Conservation (phyloP, 2,329 filamentous ascomycete species). For the Akanthomyces dipterigenus region DNA sequence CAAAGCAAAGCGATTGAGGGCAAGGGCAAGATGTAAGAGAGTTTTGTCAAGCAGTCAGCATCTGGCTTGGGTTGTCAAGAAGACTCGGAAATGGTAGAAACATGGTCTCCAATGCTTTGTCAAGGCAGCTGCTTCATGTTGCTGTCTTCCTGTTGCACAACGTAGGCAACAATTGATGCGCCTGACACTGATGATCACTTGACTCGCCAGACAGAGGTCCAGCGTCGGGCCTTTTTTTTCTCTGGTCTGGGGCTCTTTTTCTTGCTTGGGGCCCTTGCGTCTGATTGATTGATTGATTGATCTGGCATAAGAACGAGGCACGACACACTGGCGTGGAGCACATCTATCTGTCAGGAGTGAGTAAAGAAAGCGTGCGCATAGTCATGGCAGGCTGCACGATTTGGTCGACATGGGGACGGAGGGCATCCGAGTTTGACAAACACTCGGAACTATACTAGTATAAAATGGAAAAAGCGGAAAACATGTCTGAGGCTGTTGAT, state of each 20-base stretch:
- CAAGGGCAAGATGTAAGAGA: background rate
- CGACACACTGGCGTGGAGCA: background rate
- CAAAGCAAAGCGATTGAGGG: background rate
- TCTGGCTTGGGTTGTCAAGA: background rate
- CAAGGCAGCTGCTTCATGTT: background rate
- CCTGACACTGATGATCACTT: background rate
- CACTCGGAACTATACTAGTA: background rate
- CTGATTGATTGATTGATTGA: slow-evolving; percentile 4
- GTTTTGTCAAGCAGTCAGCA: background rate
- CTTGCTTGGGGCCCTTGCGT: background rate
- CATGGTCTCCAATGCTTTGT: background rate
- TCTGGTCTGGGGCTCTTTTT: background rate
- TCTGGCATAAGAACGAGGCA: background rate
- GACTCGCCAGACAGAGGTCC: background rate
- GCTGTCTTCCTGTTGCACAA: background rate
- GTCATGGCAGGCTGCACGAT: background rate
- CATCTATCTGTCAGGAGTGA: background rate
- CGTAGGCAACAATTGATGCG: background rate
- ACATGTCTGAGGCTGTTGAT: background rate
- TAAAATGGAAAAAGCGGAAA: background rate
- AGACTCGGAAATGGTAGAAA: background rate
- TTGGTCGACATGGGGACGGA: too few species aligned
- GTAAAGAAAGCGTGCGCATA: background rate
- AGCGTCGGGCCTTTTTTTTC: background rate
- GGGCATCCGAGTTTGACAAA: background rate